phyloP scores from a whole-genome alignment of 169 alveolate species.

The Miamiensis avidus region DNA sequence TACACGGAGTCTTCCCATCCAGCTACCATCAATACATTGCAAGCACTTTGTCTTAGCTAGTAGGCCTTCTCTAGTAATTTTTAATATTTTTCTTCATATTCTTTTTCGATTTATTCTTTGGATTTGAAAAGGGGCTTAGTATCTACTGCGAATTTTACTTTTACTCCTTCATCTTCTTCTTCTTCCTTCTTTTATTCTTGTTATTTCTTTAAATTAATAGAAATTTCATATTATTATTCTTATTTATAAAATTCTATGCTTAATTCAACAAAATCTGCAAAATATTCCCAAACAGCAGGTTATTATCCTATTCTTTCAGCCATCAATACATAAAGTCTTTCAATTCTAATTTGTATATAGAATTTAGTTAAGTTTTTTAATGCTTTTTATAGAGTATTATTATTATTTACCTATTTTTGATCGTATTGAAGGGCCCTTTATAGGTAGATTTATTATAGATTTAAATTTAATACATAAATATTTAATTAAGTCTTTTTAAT shows the following conservation, averaged over 20 bases:
- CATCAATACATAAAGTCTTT: conserved; percentile 30
- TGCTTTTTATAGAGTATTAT: background rate
- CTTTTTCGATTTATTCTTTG: background rate
- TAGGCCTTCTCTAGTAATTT: background rate
- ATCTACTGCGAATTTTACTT: background rate
- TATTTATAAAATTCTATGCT: background rate
- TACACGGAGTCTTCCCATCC: background rate
- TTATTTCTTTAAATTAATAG: background rate
- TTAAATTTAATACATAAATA: conserved; percentile 23
- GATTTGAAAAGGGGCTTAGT: background rate
- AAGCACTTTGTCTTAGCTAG: background rate
- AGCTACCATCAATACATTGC: background rate
- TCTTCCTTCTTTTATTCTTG: background rate
- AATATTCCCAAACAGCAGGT: conserved; percentile 36
- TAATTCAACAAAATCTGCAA: conserved; percentile 29
- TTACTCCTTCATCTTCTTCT: background rate
- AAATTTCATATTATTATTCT: background rate
- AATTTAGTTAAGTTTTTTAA: background rate
- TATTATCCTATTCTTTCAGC: conserved; percentile 33
- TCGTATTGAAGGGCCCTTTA: background rate
- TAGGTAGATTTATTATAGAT: conserved; percentile 14
- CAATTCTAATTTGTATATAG: conserved; percentile 11
- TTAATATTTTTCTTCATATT: too few relatives aligned
- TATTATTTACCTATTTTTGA: conserved; percentile 6
- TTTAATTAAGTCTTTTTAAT: conserved; percentile 13